Percentiles rank a stretch among this genome's conserved stretches.
Conservation (phyloP, 495 filamentous ascomycete genomes). For the Penicillium herquei region DNA sequence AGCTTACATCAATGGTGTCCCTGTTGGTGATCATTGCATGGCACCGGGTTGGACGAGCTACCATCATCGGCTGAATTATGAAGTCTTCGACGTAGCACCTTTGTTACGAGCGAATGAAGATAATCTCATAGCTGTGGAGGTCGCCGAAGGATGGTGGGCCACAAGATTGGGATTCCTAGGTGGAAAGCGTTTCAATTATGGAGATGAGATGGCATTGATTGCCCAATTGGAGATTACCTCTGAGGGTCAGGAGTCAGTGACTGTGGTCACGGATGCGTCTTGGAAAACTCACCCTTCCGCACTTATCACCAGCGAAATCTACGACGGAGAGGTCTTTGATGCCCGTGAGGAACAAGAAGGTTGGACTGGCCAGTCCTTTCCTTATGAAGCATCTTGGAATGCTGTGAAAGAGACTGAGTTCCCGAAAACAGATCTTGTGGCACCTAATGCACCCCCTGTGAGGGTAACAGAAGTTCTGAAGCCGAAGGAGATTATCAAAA, state of each 20-base stretch:
- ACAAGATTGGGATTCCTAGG: conserved; percentile 46
- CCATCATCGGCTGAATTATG: conserved; percentile 47
- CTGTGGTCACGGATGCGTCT: conserved; percentile 36
- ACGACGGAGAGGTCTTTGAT: conserved; percentile 55
- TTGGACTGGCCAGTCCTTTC: conserved; percentile 20
- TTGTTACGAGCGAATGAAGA: conserved; percentile 27
- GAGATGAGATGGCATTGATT: conserved; percentile 43
- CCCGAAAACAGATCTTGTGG: conserved; percentile 27
- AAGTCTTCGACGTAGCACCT: conserved; percentile 49
- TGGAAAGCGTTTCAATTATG: conserved; percentile 37
- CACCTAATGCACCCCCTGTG: conserved; percentile 45
- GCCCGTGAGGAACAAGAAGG: conserved; percentile 25
- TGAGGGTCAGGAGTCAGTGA: conserved; percentile 17
- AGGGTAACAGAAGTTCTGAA: conserved; percentile 37
- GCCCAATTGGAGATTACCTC: conserved; percentile 42
- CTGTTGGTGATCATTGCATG: conserved; percentile 45
- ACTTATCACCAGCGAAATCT: conserved; percentile 48
- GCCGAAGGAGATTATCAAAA: conserved; percentile 38
- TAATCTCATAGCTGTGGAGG: conserved; percentile 48
- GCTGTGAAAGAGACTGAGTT: conserved; percentile 16
- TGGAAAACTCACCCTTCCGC: conserved; percentile 44
- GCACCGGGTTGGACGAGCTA: conserved; percentile 57
- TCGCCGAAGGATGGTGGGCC: conserved; percentile 56
- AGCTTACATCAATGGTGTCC: conserved; percentile 46
- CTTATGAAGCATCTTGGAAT: conserved; percentile 16